A percentile compares a stretch with the other conserved stretches of the same genome.
These are phyloP conservation scores for Penicillium sp. DNA, from an alignment of 2,329 filamentous ascomycete genomes.

Conservation along the genomic window DNA sequence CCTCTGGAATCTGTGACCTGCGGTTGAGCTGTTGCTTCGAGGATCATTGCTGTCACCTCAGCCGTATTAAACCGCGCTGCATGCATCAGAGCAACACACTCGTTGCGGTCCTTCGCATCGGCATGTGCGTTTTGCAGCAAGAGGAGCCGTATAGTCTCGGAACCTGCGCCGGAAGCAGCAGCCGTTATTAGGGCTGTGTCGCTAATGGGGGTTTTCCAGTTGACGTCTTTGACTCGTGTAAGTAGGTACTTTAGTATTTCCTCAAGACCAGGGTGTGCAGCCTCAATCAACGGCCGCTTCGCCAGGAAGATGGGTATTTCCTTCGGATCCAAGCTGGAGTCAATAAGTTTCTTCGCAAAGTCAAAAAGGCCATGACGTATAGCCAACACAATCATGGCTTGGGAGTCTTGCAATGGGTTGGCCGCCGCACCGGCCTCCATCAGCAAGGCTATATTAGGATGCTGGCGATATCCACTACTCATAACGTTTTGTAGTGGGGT, in stretches of 20 bases:
- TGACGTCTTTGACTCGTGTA: not conserved
- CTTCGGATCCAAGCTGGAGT: not conserved
- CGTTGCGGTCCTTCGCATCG: not conserved
- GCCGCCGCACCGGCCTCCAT: not conserved
- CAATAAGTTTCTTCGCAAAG: not conserved
- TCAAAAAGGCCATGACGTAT: not conserved
- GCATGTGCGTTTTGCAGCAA: not conserved
- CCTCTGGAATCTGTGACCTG: not conserved
- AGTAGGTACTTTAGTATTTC: conserved; percentile 1
- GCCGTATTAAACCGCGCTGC: not conserved
- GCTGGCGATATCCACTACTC: not conserved
- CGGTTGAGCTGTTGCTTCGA: not conserved
- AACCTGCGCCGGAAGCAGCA: not conserved
- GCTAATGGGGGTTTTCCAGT: not conserved
- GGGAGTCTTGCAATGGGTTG: not conserved
- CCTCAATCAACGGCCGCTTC: not conserved
- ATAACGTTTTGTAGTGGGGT: not conserved
- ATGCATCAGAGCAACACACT: not conserved
- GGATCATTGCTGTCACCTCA: conserved; percentile 5
- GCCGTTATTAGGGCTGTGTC: not conserved
- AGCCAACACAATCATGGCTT: not conserved
- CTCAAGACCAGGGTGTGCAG: not conserved
- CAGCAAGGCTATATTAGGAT: not conserved
- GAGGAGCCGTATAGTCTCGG: not conserved
- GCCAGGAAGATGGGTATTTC: not conserved